Percentiles rank a stretch among this genome's conserved stretches.
These are phyloP conservation scores for Pseudogymnoascus sp. DNA, from an alignment of 2,329 filamentous ascomycete genomes.

Conservation along the genomic window DNA sequence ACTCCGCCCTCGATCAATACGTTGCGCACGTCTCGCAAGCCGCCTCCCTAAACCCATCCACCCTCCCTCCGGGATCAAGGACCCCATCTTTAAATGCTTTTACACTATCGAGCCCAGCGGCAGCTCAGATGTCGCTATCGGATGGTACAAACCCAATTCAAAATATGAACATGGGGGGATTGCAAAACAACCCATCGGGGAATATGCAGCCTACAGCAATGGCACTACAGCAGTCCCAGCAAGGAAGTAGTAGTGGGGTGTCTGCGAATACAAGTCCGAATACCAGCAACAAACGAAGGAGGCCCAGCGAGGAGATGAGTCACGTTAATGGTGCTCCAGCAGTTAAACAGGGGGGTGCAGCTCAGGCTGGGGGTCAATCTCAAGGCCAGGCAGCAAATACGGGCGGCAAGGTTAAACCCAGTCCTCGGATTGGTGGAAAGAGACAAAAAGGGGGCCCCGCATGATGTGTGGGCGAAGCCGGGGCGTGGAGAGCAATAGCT, in stretches of 20 bases:
- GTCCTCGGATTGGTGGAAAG: slow-evolving; percentile 31
- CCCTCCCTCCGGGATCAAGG: not conserved
- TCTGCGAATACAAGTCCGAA: slow-evolving; percentile 52
- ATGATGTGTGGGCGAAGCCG: slow-evolving; percentile 10
- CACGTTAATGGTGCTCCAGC: slow-evolving; percentile 19
- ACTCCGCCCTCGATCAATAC: slow-evolving; percentile 52
- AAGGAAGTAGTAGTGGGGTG: slow-evolving; percentile 57
- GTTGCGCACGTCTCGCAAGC: slow-evolving; percentile 37
- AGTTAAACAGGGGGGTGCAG: slow-evolving; percentile 22
- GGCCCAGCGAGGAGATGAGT: slow-evolving; percentile 32
- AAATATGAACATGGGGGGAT: slow-evolving; percentile 42
- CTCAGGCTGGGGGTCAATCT: slow-evolving; percentile 19
- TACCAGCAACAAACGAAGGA: slow-evolving; percentile 30
- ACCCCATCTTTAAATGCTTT: slow-evolving; percentile 4
- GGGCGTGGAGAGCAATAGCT: not conserved
- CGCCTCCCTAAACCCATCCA: slow-evolving; percentile 12
- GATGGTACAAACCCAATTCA: slow-evolving; percentile 47
- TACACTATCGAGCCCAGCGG: slow-evolving; percentile 41
- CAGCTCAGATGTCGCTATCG: slow-evolving; percentile 51
- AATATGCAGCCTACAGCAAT: slow-evolving; percentile 57
- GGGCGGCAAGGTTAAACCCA: slow-evolving; percentile 28
- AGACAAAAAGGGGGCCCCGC: slow-evolving; percentile 28
- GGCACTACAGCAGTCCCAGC: slow-evolving; percentile 60
- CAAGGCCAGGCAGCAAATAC: not conserved
- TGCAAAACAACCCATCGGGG: slow-evolving; percentile 33